Conservation (phyloP, 805 yeast genomes). For the Hyphopichia homilentoma region DNA sequence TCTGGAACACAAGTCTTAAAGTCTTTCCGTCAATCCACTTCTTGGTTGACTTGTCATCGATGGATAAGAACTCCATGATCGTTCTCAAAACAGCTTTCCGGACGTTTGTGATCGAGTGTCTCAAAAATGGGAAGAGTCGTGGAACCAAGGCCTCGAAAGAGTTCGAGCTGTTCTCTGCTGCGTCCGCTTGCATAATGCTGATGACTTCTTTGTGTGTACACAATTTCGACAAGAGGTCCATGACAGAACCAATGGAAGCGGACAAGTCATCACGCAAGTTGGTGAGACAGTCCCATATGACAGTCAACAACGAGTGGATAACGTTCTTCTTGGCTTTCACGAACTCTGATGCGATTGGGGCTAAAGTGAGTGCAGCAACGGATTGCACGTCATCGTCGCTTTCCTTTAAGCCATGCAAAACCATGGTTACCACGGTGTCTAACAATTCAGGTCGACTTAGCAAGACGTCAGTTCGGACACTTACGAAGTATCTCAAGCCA, state of each 20-base stretch:
- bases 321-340: conserved; percentile 58
- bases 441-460: conserved; percentile 54
- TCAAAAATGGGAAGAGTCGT: conserved; percentile 81
- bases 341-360: conserved; percentile 87
- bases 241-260: conserved; percentile 92
- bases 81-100: conserved; percentile 85
- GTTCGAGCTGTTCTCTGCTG: conserved; percentile 45
- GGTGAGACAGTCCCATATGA: conserved; percentile 88
- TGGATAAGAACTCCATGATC: conserved; percentile 66
- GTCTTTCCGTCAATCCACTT: conserved; percentile 78
- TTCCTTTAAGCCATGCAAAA: conserved; percentile 73
- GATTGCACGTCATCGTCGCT: conserved; percentile 95
- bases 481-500: conserved; percentile 87
- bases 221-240: conserved; percentile 86
- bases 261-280: conserved; percentile 88
- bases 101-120: conserved; percentile 91
- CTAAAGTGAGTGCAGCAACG: conserved; percentile 87
- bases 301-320: conserved; percentile 49
- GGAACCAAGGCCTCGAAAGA: conserved; percentile 82
- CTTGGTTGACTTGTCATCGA: conserved; percentile 47
- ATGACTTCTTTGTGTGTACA: conserved; percentile 80
- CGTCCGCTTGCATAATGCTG: conserved; percentile 62
- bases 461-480: conserved; percentile 80
- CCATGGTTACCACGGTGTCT: conserved; percentile 76
- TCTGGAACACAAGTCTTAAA: conserved; percentile 78